A percentile compares a stretch with the other conserved stretches of the same genome.
Evolutionary conservation across 73 alveolate species (phyloP).

Genomic region (Paramecium octaurelia): DNA sequence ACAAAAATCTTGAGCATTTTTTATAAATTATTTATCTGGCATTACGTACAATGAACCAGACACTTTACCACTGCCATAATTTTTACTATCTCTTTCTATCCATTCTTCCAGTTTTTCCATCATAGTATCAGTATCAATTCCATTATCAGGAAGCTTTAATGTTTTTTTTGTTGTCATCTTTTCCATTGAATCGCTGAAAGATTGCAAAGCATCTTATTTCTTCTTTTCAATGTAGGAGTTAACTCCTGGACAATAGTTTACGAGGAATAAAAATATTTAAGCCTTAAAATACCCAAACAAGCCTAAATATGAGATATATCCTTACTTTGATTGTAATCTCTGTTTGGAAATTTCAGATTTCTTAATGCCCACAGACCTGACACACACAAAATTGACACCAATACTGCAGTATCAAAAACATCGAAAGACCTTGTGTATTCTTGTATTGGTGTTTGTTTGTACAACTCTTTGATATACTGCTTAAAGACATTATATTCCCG

Average conservation of each 20-base stretch:
- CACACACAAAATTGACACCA: not conserved
- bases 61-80: conserved; percentile 30
- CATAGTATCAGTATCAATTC: not conserved
- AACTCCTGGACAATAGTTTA: not conserved
- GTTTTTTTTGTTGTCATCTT: not conserved
- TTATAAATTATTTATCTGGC: conserved; percentile 38
- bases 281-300: not conserved
- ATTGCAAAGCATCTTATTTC: not conserved
- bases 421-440: not conserved
- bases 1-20: conserved; percentile 37
- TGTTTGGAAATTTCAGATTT: not conserved
- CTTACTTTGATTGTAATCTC: conserved; percentile 18
- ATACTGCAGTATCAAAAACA: not conserved
- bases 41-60: conserved; percentile 51
- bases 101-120: conserved; percentile 43
- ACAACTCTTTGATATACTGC: not conserved
- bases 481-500: not conserved
- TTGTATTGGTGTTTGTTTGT: not conserved
- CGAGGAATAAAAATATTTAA: not conserved
- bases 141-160: conserved; percentile 4
- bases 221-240: not conserved
- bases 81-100: conserved; percentile 51
- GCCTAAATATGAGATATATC: not conserved
- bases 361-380: not conserved
- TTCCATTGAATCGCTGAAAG: not conserved